Conservation (phyloP, 1,139 yeast species). For the Yamadazyma atlantica region DNA sequence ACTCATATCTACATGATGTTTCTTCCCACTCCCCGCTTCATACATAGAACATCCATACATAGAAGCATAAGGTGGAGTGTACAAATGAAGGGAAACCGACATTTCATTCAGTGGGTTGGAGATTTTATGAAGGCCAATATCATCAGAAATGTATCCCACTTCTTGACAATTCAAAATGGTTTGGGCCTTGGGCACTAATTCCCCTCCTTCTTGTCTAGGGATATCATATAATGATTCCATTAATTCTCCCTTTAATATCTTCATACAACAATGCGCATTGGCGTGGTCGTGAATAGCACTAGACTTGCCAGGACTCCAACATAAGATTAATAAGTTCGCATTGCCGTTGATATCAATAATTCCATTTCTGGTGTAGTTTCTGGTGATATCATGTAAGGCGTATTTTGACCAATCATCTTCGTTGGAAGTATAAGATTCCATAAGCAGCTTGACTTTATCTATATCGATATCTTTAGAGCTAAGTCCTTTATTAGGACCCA, state of each 20-base stretch:
- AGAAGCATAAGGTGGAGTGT: slow-evolving; percentile 78
- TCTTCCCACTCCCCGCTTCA: slow-evolving; percentile 52
- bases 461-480: slow-evolving; percentile 57
- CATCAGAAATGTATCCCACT: slow-evolving; percentile 69
- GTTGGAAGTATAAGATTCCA: slow-evolving; percentile 50
- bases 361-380: slow-evolving; percentile 62
- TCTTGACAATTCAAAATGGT: slow-evolving; percentile 42
- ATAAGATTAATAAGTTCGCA: slow-evolving; percentile 66
- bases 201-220: slow-evolving; percentile 35
- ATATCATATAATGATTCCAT: slow-evolving; percentile 58
- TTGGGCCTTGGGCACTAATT: slow-evolving; percentile 28
- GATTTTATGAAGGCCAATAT: slow-evolving; percentile 66
- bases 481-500: slow-evolving; percentile 39
- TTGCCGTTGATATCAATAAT: slow-evolving; percentile 65
- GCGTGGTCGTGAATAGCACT: slow-evolving; percentile 79
- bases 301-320: slow-evolving; percentile 71
- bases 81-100: slow-evolving; percentile 72
- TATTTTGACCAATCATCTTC: slow-evolving; percentile 59
- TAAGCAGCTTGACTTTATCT: slow-evolving; percentile 39
- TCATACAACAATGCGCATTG: slow-evolving; percentile 69
- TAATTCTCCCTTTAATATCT: slow-evolving; percentile 60
- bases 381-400: slow-evolving; percentile 54
- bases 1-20: slow-evolving; percentile 60
- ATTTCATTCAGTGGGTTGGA: slow-evolving; percentile 48
- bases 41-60: slow-evolving; percentile 65